Evolutionary conservation across 2,329 filamentous ascomycete species (phyloP), one percentile per base, ranked within the genome.

Genomic region (Exophiala dermatitidis): DNA sequence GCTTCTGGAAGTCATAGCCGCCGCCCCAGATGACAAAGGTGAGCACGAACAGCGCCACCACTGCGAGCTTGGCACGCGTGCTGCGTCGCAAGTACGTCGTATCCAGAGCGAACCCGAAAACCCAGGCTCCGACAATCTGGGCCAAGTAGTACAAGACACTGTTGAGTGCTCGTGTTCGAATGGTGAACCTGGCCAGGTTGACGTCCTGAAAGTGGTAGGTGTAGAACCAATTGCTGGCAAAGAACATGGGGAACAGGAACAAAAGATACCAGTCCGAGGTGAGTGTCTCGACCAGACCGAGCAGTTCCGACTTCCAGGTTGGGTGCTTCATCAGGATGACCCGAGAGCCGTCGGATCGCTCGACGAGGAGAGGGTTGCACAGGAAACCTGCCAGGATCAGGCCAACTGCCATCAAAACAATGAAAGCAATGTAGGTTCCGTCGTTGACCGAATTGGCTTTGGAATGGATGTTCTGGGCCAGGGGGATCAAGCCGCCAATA

Each of bases 291-390:
- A 77, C 85, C 2, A 95, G 80, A 51, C 90, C 90, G 12, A 79
- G 59, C 57, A 95, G 70, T 71, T 95, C 90, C 2, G 86, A 84
- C 65, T 81, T 81, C 86, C 87, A 94, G 48, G 86, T 87, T 2
- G 90, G 90, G 70, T 94, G 87, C 75, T 93, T 91, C 86, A 91
- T 94, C 58, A 90, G 71, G 58, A 95, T 89, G 66, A 95, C 83
- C 54, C 82, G 79, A 53, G 85, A 85, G 54, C 88, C 88, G 66
- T 95, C 88, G 36, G 78, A 75, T 57, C 90, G 88, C 60, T 87
- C 74, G 58, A 95, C 80, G 51, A 58, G 51, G 82, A 79, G 62
- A 79, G 79, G 36, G 86, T 93, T 82, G 64, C 82, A 82, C 38
- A 77, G 74, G 65, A 87, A 81, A 31, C 86, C 80, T 19, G 58